A percentile compares a stretch with the other conserved stretches of the same genome.
phyloP scores from a whole-genome alignment of 176 grass and related monocot species.

The Eleusine indica region DNA sequence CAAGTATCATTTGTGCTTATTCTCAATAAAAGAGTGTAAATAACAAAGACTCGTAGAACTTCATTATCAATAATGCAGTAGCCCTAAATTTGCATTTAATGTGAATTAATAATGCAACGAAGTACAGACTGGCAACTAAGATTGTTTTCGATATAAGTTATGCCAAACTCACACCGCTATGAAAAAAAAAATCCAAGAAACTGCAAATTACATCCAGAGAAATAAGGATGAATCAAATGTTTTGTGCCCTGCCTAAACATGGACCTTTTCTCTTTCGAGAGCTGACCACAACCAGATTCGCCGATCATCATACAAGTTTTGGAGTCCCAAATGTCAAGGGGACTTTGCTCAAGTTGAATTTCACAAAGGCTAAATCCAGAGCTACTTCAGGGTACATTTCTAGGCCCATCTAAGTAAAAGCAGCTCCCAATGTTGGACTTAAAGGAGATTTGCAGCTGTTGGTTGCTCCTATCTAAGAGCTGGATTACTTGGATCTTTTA shows the following conservation, averaged over 20 bases:
- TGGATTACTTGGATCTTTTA: background rate
- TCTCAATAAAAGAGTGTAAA: background rate
- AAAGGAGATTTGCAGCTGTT: background rate
- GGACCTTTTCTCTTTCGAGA: background rate
- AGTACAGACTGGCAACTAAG: background rate
- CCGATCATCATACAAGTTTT: background rate
- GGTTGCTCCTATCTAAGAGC: background rate
- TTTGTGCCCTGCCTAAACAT: slow-evolving; percentile 10
- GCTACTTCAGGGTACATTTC: slow-evolving; percentile 6
- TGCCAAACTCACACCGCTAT: background rate
- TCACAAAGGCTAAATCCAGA: background rate
- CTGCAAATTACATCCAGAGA: background rate
- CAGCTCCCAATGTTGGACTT: background rate
- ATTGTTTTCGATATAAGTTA: slow-evolving; percentile 5
- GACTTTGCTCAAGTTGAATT: background rate
- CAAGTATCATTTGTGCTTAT: background rate
- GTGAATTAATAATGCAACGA: background rate
- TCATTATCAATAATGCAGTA: slow-evolving; percentile 10
- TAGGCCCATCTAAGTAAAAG: background rate
- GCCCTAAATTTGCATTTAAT: background rate
- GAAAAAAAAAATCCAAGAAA: too few relatives aligned
- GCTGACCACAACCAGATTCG: background rate
- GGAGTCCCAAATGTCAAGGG: background rate
- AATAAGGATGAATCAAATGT: slow-evolving; percentile 13
- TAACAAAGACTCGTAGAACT: slow-evolving; percentile 17